Percentiles rank a stretch among this genome's conserved stretches.
phyloP scores from a whole-genome alignment of 306 rosid genomes.

The Arachis stenosperma region DNA sequence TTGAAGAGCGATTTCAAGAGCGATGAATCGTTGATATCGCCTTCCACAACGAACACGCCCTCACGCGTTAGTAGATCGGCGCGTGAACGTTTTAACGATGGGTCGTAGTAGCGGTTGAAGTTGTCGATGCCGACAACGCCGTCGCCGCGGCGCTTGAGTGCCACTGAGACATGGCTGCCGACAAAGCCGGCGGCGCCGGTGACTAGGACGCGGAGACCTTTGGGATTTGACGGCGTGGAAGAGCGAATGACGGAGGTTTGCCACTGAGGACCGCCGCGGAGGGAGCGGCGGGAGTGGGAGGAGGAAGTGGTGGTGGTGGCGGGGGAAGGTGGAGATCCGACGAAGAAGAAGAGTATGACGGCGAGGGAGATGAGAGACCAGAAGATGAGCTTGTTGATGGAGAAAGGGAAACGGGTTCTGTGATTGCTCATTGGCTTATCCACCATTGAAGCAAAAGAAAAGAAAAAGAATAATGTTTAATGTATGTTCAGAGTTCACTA shows the following conservation, averaged over 20 bases:
- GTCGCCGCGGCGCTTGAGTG: conserved; percentile 44
- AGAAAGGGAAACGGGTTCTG: conserved; percentile 38
- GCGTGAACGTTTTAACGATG: conserved; percentile 43
- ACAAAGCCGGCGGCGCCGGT: conserved; percentile 56
- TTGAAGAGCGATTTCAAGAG: conserved; percentile 36
- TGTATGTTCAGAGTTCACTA: no score
- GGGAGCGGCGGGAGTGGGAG: conserved; percentile 33
- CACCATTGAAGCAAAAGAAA: not conserved
- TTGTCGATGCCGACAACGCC: conserved; percentile 52
- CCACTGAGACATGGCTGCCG: conserved; percentile 46
- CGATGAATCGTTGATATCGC: conserved; percentile 36
- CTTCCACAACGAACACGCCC: conserved; percentile 44
- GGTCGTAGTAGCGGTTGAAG: conserved; percentile 42
- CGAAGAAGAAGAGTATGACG: conserved; percentile 17
- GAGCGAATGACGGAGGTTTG: conserved; percentile 27
- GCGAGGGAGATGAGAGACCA: conserved; percentile 25
- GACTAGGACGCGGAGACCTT: conserved; percentile 26
- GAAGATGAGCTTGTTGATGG: conserved; percentile 35
- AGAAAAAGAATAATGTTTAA: not conserved
- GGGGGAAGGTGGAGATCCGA: conserved; percentile 21
- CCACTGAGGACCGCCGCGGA: conserved; percentile 39
- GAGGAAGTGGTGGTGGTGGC: not conserved
- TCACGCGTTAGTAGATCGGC: conserved; percentile 20
- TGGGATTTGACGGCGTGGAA: not conserved
- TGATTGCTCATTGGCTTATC: conserved; percentile 29